phyloP scores from a whole-genome alignment of 495 filamentous ascomycete genomes.

The Aspergillus indologenus region DNA sequence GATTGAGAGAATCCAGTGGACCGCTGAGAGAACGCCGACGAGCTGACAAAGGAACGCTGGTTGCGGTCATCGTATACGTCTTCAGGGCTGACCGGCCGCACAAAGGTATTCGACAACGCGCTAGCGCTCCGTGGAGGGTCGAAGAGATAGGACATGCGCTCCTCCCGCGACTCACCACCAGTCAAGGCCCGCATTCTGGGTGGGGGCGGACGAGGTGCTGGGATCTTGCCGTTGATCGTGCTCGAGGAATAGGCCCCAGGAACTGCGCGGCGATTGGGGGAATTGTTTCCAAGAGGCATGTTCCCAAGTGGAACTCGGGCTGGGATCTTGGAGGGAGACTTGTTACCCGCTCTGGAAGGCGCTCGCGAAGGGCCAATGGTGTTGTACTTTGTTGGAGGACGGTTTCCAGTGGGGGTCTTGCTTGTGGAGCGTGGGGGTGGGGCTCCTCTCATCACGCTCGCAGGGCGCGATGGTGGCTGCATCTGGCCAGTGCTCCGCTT shows the following conservation, averaged over 20 bases:
- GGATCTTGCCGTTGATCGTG: slow-evolving; percentile 58
- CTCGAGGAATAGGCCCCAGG: slow-evolving; percentile 48
- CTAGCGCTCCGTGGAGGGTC: slow-evolving; percentile 65
- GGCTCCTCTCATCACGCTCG: slow-evolving; percentile 32
- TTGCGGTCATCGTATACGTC: slow-evolving; percentile 78
- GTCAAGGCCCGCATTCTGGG: slow-evolving; percentile 85
- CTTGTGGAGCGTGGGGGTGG: slow-evolving; percentile 55
- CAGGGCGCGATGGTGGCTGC: slow-evolving; percentile 37
- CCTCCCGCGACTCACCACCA: slow-evolving; percentile 63
- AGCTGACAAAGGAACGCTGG: slow-evolving; percentile 48
- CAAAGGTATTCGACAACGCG: slow-evolving; percentile 60
- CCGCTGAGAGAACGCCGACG: slow-evolving; percentile 45
- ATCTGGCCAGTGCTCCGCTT: slow-evolving; percentile 25
- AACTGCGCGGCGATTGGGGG: slow-evolving; percentile 66
- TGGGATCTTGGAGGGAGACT: slow-evolving; percentile 78
- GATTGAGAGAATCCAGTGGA: slow-evolving; percentile 42
- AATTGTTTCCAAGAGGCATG: slow-evolving; percentile 78
- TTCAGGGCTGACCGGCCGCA: slow-evolving; percentile 76
- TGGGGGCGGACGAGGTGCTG: slow-evolving; percentile 66
- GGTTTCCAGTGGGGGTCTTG: slow-evolving; percentile 63
- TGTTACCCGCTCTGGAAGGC: slow-evolving; percentile 38
- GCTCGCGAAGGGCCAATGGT: slow-evolving; percentile 44
- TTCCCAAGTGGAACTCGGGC: slow-evolving; percentile 75
- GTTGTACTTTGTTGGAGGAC: slow-evolving; percentile 51
- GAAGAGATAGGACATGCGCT: slow-evolving; percentile 55